phyloP scores from a whole-genome alignment of 192 early-diverging fungal species.

The Podila clonocystis region DNA sequence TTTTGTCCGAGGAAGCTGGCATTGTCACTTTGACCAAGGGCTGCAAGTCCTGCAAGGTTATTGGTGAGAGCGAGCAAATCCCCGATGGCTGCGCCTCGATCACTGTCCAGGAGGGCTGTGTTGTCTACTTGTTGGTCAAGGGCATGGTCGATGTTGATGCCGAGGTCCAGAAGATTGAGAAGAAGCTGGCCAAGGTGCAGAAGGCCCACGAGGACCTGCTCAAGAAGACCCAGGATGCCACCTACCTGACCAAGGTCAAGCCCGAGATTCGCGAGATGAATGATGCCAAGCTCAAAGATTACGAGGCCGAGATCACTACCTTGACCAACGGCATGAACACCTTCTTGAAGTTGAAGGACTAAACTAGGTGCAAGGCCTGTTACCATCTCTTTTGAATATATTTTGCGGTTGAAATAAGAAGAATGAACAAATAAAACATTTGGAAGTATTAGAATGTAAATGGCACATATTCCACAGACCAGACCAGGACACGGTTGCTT shows the following conservation, averaged over 20 bases:
- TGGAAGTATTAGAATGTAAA: too few relatives aligned
- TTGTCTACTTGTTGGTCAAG: slow-evolving; percentile 82
- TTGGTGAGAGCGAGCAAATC: slow-evolving; percentile 59
- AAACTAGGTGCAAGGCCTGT: background rate
- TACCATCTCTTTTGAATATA: background rate
- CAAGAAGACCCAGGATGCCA: slow-evolving; percentile 72
- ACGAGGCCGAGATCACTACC: slow-evolving; percentile 80
- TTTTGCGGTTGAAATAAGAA: background rate
- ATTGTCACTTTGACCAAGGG: slow-evolving; percentile 82
- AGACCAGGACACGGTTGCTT: too few relatives aligned
- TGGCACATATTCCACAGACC: too few relatives aligned
- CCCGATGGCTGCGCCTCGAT: slow-evolving; percentile 86
- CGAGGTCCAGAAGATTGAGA: slow-evolving; percentile 84
- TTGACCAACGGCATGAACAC: slow-evolving; percentile 72
- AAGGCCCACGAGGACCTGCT: slow-evolving; percentile 66
- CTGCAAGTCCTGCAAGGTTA: slow-evolving; percentile 70
- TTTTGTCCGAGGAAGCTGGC: slow-evolving; percentile 66
- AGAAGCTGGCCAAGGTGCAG: slow-evolving; percentile 74
- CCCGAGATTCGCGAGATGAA: slow-evolving; percentile 77
- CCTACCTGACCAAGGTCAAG: slow-evolving; percentile 78
- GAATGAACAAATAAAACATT: background rate
- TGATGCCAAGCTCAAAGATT: slow-evolving; percentile 74
- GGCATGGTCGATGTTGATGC: slow-evolving; percentile 80
- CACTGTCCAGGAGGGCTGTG: slow-evolving; percentile 75
- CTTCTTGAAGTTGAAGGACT: slow-evolving; percentile 73